Percentiles rank a stretch among this genome's conserved stretches.
phyloP scores from a whole-genome alignment of 73 alveolate species.

The Paramecium pentaurelia region DNA sequence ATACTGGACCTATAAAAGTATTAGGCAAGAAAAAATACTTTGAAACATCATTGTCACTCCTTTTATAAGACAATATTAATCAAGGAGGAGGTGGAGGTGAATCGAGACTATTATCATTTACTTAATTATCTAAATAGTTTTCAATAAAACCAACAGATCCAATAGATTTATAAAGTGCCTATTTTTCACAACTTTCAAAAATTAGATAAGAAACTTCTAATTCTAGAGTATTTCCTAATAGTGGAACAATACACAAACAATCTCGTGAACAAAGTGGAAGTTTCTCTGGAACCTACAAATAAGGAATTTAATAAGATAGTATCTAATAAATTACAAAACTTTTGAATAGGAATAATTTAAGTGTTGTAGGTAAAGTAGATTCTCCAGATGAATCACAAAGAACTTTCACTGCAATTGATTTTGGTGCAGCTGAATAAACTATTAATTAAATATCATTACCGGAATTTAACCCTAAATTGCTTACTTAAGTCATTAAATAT shows the following conservation, averaged over 20 bases:
- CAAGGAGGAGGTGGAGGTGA: neutral
- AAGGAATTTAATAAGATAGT: neutral
- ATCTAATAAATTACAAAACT: neutral
- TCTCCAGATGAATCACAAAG: neutral
- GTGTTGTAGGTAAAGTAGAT: neutral
- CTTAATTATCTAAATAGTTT: neutral
- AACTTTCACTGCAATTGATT: neutral
- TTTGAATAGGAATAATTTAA: neutral
- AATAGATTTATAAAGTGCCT: neutral
- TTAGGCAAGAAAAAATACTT: neutral
- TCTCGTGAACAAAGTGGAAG: slow-evolving; percentile 8
- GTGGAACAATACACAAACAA: neutral
- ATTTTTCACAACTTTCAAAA: neutral
- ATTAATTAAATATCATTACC: neutral
- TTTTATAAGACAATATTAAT: neutral
- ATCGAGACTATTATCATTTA: neutral
- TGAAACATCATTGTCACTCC: neutral
- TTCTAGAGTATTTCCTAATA: neutral
- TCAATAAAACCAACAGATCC: neutral
- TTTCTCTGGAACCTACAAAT: neutral
- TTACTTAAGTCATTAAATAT: neutral
- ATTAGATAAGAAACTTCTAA: neutral
- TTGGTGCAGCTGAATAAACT: neutral
- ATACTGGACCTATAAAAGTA: neutral
- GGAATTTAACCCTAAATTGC: neutral